A percentile compares a stretch with the other conserved stretches of the same genome.
These are phyloP conservation scores for Populus hybrid DNA, from an alignment of 441 rosid species.

Conservation along the genomic window DNA sequence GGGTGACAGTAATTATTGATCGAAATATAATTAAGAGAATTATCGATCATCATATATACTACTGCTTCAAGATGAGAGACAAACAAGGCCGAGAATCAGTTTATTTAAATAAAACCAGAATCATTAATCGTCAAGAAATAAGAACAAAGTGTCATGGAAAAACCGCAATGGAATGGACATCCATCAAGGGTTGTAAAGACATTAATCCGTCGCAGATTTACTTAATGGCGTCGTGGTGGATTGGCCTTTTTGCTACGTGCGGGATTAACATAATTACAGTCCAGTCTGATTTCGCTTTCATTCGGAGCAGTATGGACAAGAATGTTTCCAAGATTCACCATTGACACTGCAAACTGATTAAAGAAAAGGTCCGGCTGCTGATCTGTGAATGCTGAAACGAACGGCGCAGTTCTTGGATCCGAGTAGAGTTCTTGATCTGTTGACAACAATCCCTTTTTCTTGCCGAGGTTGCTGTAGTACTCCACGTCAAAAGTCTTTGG, in stretches of 20 bases:
- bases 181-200: too few species aligned
- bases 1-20: neutral
- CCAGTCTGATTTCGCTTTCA: constrained; percentile 37
- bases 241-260: neutral
- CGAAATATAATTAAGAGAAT: neutral
- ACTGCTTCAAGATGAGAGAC: neutral
- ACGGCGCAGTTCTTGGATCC: constrained; percentile 33
- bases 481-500: constrained; percentile 34
- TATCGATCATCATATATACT: neutral
- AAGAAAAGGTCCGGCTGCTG: constrained; percentile 30
- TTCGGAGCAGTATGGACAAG: constrained; percentile 18
- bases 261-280: constrained; percentile 31
- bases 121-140: neutral
- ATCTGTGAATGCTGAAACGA: constrained; percentile 29
- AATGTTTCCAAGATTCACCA: constrained; percentile 50
- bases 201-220: too few species aligned
- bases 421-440: constrained; percentile 37
- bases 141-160: neutral
- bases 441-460: constrained; percentile 36
- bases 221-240: neutral
- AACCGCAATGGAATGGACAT: too few species aligned
- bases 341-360: constrained; percentile 42
- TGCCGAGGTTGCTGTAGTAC: constrained; percentile 38
- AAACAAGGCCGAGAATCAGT: neutral
- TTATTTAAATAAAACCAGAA: neutral